Evolutionary conservation across 2,329 filamentous ascomycete genomes (phyloP).

Genomic region (Biscogniauxia marginata): DNA sequence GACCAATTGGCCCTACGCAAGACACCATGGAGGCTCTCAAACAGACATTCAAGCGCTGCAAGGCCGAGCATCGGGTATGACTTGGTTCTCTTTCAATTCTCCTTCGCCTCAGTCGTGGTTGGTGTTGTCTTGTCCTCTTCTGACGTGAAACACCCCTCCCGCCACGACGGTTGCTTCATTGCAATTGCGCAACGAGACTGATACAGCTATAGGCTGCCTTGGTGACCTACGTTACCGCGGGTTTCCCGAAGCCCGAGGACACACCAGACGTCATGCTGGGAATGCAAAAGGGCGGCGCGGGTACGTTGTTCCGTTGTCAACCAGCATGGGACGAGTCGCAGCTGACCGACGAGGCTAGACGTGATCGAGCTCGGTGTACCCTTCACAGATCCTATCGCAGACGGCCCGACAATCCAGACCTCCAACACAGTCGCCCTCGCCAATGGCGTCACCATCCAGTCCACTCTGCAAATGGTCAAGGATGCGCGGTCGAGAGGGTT

Average conservation of each 20-base stretch:
- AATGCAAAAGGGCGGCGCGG: slow-evolving; percentile 89
- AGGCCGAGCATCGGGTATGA: slow-evolving; percentile 57
- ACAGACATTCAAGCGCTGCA: slow-evolving; percentile 59
- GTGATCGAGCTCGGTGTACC: slow-evolving; percentile 94
- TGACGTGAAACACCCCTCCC: too few species aligned
- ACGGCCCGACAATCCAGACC: slow-evolving; percentile 94
- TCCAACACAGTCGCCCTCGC: slow-evolving; percentile 87
- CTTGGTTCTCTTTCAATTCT: neutral
- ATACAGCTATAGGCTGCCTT: slow-evolving; percentile 66
- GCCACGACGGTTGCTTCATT: too few species aligned
- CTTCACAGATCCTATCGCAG: slow-evolving; percentile 97
- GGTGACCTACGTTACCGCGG: slow-evolving; percentile 94
- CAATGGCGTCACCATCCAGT: slow-evolving; percentile 82
- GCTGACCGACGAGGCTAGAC: slow-evolving; percentile 52
- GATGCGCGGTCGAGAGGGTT: slow-evolving; percentile 76
- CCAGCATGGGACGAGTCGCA: too few species aligned
- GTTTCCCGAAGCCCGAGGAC: slow-evolving; percentile 79
- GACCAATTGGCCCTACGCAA: slow-evolving; percentile 8
- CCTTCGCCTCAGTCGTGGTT: too few species aligned
- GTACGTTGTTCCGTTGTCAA: too few species aligned
- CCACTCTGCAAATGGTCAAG: slow-evolving; percentile 79
- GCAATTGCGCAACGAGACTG: slow-evolving; percentile 8
- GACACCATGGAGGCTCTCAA: slow-evolving; percentile 55
- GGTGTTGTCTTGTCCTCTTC: too few species aligned
- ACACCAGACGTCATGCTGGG: slow-evolving; percentile 82